Base-by-base conservation (phyloP, 805 yeast species). In the Tetrapisispora taiwanensis region DNA sequence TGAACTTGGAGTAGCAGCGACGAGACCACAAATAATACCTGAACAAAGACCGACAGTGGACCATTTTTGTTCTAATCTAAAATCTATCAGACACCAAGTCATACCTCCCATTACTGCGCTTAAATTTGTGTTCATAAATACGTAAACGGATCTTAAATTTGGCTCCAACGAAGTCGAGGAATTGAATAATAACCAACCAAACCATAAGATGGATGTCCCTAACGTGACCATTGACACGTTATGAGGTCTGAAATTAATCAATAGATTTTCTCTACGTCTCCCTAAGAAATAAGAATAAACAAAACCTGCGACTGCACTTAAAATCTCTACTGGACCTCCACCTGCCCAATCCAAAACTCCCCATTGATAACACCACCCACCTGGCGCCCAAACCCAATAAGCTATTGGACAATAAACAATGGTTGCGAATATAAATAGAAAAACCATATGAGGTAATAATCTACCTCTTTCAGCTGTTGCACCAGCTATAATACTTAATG, bases 341-440 rank as follows among this genome's bases (percentile, higher is more conserved):
- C 98, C 98, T 20, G 98, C 98, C 63, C 85, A 90, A 62, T 90
- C 98, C 42, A 90, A 70, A 1, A 81, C 97, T 6, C 95, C 96
- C 79, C 95, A 90, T 53, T 78, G 72, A 52, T 73, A 74, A 31
- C 95, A 95, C 97, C 97, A 90, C 33, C 98, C 97, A 38, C 80
- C 81, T 1, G 84, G 59, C 45, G 87, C 83, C 97, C 97, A 90
- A 44, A 85, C 79, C 97, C 97, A 89, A 66, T 79, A 86, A 6
- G 90, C 90, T n/a, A 90, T 75, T 0, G 97, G 97, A 60, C 94
- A 84, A 66, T 90, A 90, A 13, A 89, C 97, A 5, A 86, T 56
- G 1, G 98, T 90, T 12, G 90, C 81, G 94, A 95, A 90, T 43
- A 81, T 60, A 61, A 92, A 90, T 20, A 83, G 59, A 58, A 90